Evolutionary conservation across 306 rosid species (phyloP).

Genomic region (Psophocarpus tetragonolobus): DNA sequence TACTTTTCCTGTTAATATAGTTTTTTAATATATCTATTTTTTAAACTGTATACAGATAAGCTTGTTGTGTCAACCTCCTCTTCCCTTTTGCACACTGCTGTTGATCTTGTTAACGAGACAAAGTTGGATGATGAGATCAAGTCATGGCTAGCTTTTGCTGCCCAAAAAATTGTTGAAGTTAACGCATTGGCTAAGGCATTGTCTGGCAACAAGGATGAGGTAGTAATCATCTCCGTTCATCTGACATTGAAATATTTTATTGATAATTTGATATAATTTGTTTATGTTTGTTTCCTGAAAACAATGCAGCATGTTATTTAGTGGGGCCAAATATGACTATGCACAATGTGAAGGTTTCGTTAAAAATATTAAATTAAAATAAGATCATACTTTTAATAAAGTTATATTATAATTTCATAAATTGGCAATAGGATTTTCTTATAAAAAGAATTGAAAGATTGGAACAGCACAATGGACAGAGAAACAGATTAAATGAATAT

Average conservation of each 20-base stretch:
- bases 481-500: neutral
- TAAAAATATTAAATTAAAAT: neutral
- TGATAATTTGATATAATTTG: neutral
- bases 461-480: neutral
- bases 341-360: neutral
- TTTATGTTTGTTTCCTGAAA: neutral
- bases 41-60: constrained; percentile 49
- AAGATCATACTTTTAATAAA: neutral
- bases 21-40: neutral
- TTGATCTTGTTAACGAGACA: constrained; percentile 85
- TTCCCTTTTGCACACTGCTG: constrained; percentile 96
- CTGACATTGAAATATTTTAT: neutral
- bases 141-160: constrained; percentile 95
- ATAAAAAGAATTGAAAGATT: neutral
- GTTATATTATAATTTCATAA: neutral
- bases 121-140: constrained; percentile 85
- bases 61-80: constrained; percentile 86
- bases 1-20: neutral
- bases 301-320: neutral
- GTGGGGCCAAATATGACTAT: neutral
- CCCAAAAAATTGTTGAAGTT: constrained; percentile 86
- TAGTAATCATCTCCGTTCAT: constrained; percentile 18
- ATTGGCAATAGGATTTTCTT: neutral
- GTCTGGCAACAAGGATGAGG: constrained; percentile 79
- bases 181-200: constrained; percentile 87